phyloP scores from a whole-genome alignment of 2,329 filamentous ascomycete species.

The Penicillium italicum region DNA sequence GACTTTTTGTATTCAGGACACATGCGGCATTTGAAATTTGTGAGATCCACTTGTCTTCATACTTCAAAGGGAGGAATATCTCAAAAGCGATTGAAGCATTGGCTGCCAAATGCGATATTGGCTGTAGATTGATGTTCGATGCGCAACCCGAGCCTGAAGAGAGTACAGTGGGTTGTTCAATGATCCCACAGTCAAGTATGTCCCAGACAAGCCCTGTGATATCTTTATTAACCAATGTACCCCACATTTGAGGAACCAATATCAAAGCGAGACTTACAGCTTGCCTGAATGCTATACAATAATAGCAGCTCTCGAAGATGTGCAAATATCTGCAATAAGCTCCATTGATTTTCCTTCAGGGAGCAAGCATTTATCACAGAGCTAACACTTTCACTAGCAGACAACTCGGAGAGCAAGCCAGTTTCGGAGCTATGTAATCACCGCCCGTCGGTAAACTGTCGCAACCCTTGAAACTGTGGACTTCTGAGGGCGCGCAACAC shows the following conservation, averaged over 20 bases:
- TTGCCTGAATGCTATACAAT: not conserved
- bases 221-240: not conserved
- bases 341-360: not conserved
- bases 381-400: not conserved
- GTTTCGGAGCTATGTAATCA: not conserved
- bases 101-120: not conserved
- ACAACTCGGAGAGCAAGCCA: not conserved
- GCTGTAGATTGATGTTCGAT: not conserved
- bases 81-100: not conserved
- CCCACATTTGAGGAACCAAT: not conserved
- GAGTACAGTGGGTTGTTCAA: not conserved
- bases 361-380: not conserved
- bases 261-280: conserved; percentile 1
- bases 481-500: not conserved
- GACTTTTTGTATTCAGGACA: not conserved
- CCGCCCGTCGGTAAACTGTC: not conserved
- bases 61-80: not conserved
- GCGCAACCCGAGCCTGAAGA: not conserved
- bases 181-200: not conserved
- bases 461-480: not conserved
- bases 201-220: not conserved
- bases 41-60: conserved; percentile 3
- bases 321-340: not conserved
- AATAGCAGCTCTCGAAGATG: not conserved
- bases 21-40: not conserved